Percentiles rank a stretch among this genome's conserved stretches.
Evolutionary conservation across 1,284 basidiomycete genomes (phyloP).

Genomic region (Erythrobasidium hasegawianum): DNA sequence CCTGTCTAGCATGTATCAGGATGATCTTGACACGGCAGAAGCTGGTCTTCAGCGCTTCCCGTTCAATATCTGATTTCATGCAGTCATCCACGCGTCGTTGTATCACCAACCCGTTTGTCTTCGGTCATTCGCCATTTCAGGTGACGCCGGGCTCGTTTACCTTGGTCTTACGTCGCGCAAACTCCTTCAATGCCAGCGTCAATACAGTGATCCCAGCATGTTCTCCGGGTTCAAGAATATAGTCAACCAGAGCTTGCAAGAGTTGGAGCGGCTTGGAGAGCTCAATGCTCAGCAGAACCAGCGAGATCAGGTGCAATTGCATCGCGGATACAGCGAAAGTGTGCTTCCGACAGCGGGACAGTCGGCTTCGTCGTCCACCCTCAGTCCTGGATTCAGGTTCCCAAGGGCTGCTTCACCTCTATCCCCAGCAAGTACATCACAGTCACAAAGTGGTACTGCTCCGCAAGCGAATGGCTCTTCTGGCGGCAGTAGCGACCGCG

Average conservation of each 20-base stretch:
- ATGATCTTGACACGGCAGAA: neutral
- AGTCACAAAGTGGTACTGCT: neutral
- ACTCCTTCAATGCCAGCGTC: neutral
- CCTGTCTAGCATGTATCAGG: neutral
- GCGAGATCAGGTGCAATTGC: conserved; percentile 1
- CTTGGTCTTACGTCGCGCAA: conserved; percentile 3
- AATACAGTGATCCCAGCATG: conserved; percentile 1
- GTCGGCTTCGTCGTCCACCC: no score
- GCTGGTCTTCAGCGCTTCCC: conserved; percentile 7
- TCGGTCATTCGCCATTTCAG: neutral
- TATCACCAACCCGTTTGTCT: neutral
- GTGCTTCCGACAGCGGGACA: neutral
- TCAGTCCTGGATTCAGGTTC: neutral
- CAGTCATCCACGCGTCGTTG: neutral
- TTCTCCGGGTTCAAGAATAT: conserved; percentile 32
- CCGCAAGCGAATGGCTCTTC: neutral
- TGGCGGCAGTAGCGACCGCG: neutral
- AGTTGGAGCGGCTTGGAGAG: conserved; percentile 32
- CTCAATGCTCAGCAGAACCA: conserved; percentile 11
- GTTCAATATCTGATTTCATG: neutral
- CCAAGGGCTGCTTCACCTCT: neutral
- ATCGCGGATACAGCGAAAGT: neutral
- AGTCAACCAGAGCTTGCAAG: conserved; percentile 24
- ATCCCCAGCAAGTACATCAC: neutral
- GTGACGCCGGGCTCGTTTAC: neutral